Base-by-base conservation (phyloP, 352 stramenopile species). In the Phytophthora citricola region DNA sequence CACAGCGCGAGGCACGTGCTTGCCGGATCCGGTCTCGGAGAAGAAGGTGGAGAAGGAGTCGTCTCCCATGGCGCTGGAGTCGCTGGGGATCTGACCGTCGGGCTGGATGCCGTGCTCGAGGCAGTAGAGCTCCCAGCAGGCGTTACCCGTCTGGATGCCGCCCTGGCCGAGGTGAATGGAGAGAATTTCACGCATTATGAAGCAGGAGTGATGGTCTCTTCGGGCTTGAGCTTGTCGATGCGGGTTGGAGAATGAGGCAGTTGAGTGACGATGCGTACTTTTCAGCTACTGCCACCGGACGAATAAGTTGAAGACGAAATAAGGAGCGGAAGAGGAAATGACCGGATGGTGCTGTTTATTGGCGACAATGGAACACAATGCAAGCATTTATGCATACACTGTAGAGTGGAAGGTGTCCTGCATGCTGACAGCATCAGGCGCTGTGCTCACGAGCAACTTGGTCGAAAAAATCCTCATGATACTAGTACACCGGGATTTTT, bases 141-240 rank as follows among this genome's bases (percentile, higher is more conserved):
- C 90, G 73, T 95, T 97, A 47, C 90, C 89, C 2, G 71, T 63
- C 64, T 94, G 86, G 67, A 95, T 85, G 66, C 90, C 95, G 66
- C 87, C 96, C 75, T 99, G 95, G 71, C 95, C 95, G 50, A 99
- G 85, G 81, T 99, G 97, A 74, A 99, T 97, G 52, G 92, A 98
- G 64, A 99, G 96, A 79, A 96, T 96, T 78, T 99, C 96, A 76
- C 90, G 89, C 91, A 97, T 97, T 46, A 44, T 51, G 14, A 7
- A 11, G 46, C 31, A 43, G 36, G 45, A 63, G 45, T 63, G 56
- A 41, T 59, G 29, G 58, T 59, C 59, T 10, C 2, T 34, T 34
- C 31, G 0, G 31, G 31, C 31, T 49, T 67, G 59, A 22, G n/a
- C n/a, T 4, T 5, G 34, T 12, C 31, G 2, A 31, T 5, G 58